These are phyloP conservation scores for Logfia minima DNA, from an alignment of 129 eudicot genomes.

Conservation along the genomic window DNA sequence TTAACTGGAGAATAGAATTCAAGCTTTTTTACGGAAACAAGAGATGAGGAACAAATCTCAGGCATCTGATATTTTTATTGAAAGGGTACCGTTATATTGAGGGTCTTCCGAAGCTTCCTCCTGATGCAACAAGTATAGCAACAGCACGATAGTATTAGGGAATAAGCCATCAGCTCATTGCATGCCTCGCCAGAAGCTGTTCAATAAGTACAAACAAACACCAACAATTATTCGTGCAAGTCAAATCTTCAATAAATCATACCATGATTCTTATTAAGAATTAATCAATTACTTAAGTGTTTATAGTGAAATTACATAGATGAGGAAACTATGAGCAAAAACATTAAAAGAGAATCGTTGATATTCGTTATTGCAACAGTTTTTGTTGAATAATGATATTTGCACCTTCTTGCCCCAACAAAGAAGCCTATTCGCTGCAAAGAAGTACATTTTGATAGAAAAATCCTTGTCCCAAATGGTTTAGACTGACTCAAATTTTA, in stretches of 20 bases:
- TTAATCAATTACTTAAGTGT: background rate
- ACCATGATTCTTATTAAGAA: background rate
- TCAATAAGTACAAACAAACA: slow-evolving; percentile 29
- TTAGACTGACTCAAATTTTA: background rate
- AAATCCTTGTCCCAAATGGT: background rate
- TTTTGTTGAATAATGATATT: background rate
- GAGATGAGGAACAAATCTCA: slow-evolving; percentile 9
- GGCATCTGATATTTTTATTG: slow-evolving; percentile 2
- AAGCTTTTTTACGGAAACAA: background rate
- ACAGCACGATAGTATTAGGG: slow-evolving; percentile 88
- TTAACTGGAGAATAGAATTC: background rate
- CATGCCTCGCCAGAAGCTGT: slow-evolving; percentile 91
- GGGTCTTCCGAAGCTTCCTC: slow-evolving; percentile 71
- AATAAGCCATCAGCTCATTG: slow-evolving; percentile 88
- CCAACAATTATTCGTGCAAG: slow-evolving; percentile 11
- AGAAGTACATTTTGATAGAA: no score
- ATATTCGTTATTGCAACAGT: no score
- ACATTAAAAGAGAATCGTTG: background rate
- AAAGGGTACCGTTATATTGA: slow-evolving; percentile 66
- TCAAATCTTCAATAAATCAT: background rate
- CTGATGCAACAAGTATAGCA: slow-evolving; percentile 94
- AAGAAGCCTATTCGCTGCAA: background rate
- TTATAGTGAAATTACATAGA: background rate
- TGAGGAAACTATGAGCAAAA: background rate
- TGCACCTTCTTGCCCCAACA: background rate